A percentile compares a stretch with the other conserved stretches of the same genome.
phyloP scores from a whole-genome alignment of 2,329 filamentous ascomycete genomes.

The Talaromyces funiculosus region DNA sequence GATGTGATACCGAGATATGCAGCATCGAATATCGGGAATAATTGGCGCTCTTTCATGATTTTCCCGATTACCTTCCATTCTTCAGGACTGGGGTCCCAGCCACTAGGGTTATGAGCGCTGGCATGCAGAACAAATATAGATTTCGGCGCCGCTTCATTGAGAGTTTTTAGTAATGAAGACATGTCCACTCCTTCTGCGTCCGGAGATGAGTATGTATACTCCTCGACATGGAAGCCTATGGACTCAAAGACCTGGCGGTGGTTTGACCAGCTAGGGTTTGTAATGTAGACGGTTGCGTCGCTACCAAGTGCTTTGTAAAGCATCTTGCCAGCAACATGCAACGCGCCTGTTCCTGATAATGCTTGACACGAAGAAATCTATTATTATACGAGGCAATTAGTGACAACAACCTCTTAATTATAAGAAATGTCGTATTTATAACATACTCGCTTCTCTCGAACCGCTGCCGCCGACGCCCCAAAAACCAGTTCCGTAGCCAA shows the following conservation, averaged over 20 bases:
- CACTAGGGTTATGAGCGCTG: constrained; percentile 95
- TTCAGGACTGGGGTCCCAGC: constrained; percentile 81
- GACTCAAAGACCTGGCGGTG: constrained; percentile 95
- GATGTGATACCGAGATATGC: constrained; percentile 22
- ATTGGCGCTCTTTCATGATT: constrained; percentile 65
- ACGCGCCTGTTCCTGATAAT: constrained; percentile 40
- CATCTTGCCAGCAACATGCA: constrained; percentile 47
- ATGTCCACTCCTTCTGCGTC: neutral
- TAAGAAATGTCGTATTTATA: neutral
- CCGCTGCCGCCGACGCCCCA: constrained; percentile 38
- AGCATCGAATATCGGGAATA: constrained; percentile 67
- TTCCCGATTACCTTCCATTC: constrained; percentile 85
- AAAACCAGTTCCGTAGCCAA: constrained; percentile 83
- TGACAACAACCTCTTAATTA: neutral
- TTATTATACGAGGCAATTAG: neutral
- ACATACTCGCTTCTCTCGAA: constrained; percentile 3
- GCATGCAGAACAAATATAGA: constrained; percentile 85
- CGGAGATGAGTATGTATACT: constrained; percentile 18
- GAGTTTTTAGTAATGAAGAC: constrained; percentile 42
- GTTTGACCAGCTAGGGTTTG: constrained; percentile 93
- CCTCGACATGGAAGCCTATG: constrained; percentile 64
- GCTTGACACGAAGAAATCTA: constrained; percentile 5
- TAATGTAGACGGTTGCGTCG: constrained; percentile 71
- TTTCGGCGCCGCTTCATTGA: constrained; percentile 57
- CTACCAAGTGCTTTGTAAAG: constrained; percentile 78